phyloP scores from a whole-genome alignment of 441 rosid genomes.

The Sinapis alba region DNA sequence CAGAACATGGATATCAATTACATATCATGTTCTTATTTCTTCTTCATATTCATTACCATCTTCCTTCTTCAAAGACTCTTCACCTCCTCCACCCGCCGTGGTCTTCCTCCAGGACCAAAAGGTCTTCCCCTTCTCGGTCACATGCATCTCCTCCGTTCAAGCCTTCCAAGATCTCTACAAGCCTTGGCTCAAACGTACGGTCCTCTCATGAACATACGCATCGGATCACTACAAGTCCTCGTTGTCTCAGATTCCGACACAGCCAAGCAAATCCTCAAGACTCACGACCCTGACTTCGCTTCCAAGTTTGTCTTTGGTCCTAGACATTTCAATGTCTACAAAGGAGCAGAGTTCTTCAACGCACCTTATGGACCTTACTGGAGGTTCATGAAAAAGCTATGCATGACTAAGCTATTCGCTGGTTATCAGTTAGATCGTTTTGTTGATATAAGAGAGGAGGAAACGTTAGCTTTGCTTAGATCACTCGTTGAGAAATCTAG shows the following conservation, averaged over 20 bases:
- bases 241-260: slow-evolving; percentile 52
- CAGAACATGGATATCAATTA: not conserved
- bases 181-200: slow-evolving; percentile 51
- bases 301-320: slow-evolving; percentile 65
- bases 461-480: slow-evolving; percentile 43
- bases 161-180: slow-evolving; percentile 54
- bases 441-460: slow-evolving; percentile 46
- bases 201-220: slow-evolving; percentile 54
- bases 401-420: slow-evolving; percentile 48
- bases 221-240: slow-evolving; percentile 42
- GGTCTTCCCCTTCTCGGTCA: slow-evolving; percentile 58
- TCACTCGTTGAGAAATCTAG: slow-evolving; percentile 40
- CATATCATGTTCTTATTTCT: slow-evolving; percentile 16
- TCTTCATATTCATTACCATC: slow-evolving; percentile 20
- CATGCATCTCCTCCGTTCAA: slow-evolving; percentile 54
- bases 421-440: slow-evolving; percentile 50
- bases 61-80: slow-evolving; percentile 17
- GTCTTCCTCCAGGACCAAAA: slow-evolving; percentile 57
- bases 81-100: not conserved
- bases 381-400: slow-evolving; percentile 56
- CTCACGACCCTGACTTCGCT: slow-evolving; percentile 55
- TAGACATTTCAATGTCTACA: slow-evolving; percentile 50
- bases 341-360: slow-evolving; percentile 44
- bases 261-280: slow-evolving; percentile 54
- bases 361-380: slow-evolving; percentile 51